Evolutionary conservation across 139 green algal species (phyloP).

Genomic region (Spirogloea muscicola): DNA sequence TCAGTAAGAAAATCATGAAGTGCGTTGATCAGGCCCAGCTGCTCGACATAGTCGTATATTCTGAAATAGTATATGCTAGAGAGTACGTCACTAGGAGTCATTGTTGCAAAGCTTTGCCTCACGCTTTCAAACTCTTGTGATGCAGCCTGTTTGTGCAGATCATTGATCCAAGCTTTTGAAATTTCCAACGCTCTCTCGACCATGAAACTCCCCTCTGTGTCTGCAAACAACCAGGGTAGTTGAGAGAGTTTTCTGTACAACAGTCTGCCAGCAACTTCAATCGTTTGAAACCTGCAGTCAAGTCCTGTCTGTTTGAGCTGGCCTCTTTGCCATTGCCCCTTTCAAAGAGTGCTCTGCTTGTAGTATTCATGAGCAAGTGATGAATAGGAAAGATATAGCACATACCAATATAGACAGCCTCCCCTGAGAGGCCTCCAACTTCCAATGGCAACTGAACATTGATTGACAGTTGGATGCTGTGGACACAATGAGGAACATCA

Average conservation of each 20-base stretch:
- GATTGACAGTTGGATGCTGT: slow-evolving; percentile 34
- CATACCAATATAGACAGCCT: slow-evolving; percentile 36
- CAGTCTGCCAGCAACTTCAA: neutral
- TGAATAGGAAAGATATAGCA: neutral
- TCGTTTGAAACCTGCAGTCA: neutral
- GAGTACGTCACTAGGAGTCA: slow-evolving; percentile 60
- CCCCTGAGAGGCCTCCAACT: slow-evolving; percentile 10
- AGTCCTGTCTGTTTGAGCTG: neutral
- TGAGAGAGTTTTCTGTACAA: slow-evolving; percentile 19
- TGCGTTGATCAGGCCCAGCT: slow-evolving; percentile 64
- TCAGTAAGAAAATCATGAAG: slow-evolving; percentile 58
- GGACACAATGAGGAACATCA: neutral
- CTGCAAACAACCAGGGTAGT: slow-evolving; percentile 33
- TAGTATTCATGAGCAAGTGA: neutral
- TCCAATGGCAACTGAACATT: slow-evolving; percentile 36
- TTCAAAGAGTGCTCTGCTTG: neutral
- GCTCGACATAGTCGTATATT: slow-evolving; percentile 68
- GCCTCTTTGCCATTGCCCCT: neutral
- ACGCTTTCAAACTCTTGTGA: neutral
- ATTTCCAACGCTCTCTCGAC: slow-evolving; percentile 75
- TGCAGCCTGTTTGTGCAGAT: slow-evolving; percentile 49
- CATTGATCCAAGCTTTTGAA: slow-evolving; percentile 55
- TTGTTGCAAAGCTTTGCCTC: neutral
- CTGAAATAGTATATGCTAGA: slow-evolving; percentile 71
- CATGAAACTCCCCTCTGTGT: slow-evolving; percentile 89